Percentiles rank a stretch among this genome's conserved stretches.
These are phyloP conservation scores for Pterula multifida DNA, from an alignment of 1,284 basidiomycete species.

Conservation along the genomic window DNA sequence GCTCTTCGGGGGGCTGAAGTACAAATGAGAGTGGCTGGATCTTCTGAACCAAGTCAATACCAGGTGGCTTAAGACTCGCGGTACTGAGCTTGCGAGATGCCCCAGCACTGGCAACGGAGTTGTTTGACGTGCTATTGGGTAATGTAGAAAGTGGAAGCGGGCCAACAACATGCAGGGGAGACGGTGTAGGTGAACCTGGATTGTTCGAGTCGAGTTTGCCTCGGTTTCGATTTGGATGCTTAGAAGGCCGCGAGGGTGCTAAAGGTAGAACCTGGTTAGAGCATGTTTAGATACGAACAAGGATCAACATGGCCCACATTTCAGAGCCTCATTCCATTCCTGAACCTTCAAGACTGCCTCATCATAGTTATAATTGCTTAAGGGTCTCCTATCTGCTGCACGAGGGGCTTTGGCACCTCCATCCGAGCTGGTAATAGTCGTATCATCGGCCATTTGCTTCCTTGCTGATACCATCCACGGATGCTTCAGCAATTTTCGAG, in stretches of 20 bases:
- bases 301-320: slow-evolving; percentile 44
- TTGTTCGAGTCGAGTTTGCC: slow-evolving; percentile 13
- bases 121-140: slow-evolving; percentile 18
- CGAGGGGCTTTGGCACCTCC: slow-evolving; percentile 22
- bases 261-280: slow-evolving; percentile 4
- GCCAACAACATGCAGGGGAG: slow-evolving; percentile 6
- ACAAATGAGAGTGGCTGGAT: slow-evolving; percentile 44
- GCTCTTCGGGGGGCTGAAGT: slow-evolving; percentile 52
- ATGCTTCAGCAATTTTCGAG: slow-evolving; percentile 85
- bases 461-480: slow-evolving; percentile 91
- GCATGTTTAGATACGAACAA: slow-evolving; percentile 8
- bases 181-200: slow-evolving; percentile 28
- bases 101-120: slow-evolving; percentile 11
- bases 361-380: slow-evolving; percentile 78
- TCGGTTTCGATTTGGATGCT: slow-evolving; percentile 38
- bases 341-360: slow-evolving; percentile 92
- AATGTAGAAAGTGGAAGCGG: slow-evolving; percentile 9
- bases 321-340: slow-evolving; percentile 96
- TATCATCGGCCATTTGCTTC: slow-evolving; percentile 47
- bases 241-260: slow-evolving; percentile 52
- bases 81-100: slow-evolving; percentile 6
- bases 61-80: slow-evolving; percentile 19
- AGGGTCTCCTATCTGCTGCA: slow-evolving; percentile 36
- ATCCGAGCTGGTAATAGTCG: slow-evolving; percentile 19
- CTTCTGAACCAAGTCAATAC: slow-evolving; percentile 39